A percentile compares a stretch with the other conserved stretches of the same genome.
Conservation (phyloP, 2,329 filamentous ascomycete genomes). For the Diplodia intermedia region DNA sequence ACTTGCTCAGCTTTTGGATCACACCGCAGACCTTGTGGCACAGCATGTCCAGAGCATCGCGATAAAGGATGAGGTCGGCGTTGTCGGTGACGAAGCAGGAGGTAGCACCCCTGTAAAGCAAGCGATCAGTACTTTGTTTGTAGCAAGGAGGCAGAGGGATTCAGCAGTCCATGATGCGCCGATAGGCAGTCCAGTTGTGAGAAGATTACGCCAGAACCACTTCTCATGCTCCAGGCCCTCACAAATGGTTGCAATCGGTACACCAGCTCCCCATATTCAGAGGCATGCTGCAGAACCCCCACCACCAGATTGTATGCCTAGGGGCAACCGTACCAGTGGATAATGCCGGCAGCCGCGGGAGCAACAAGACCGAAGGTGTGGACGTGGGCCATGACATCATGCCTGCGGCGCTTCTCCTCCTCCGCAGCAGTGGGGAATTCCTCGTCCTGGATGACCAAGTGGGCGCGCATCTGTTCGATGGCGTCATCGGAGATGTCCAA, state of each 20-base stretch:
- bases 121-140: neutral
- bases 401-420: conserved; percentile 59
- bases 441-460: conserved; percentile 55
- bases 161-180: neutral
- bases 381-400: conserved; percentile 73
- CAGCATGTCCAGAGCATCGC: conserved; percentile 77
- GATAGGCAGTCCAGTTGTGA: neutral
- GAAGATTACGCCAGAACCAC: neutral
- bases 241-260: neutral
- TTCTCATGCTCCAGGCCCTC: neutral
- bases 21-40: conserved; percentile 79
- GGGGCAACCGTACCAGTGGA: conserved; percentile 67
- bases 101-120: conserved; percentile 54
- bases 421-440: conserved; percentile 57
- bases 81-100: conserved; percentile 74
- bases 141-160: neutral
- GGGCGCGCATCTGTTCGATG: conserved; percentile 55
- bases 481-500: conserved; percentile 75
- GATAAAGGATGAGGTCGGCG: conserved; percentile 77
- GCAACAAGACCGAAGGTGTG: conserved; percentile 76
- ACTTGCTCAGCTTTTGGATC: conserved; percentile 74
- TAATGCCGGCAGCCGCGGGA: conserved; percentile 80
- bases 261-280: too few relatives aligned
- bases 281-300: neutral
- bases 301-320: conserved; percentile 2